Evolutionary conservation across 306 rosid species (phyloP).

Genomic region (Quercus wislizeni): DNA sequence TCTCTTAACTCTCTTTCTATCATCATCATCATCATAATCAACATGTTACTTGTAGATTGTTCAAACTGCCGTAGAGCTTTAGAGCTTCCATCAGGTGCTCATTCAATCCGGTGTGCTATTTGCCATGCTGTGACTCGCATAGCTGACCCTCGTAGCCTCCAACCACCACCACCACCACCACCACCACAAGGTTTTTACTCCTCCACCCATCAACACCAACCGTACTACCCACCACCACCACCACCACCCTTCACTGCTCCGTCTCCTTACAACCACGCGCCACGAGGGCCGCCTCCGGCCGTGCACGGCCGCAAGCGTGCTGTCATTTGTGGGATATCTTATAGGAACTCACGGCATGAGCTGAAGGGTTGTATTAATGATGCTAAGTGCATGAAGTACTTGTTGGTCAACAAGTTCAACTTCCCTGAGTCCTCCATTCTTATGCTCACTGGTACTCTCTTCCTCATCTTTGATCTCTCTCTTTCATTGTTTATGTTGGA

Average conservation of each 20-base stretch:
- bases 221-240: too few species aligned
- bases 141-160: background rate
- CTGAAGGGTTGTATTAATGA: slow-evolving; percentile 49
- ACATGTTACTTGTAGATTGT: slow-evolving; percentile 36
- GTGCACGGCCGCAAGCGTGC: slow-evolving; percentile 42
- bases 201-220: background rate
- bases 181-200: background rate
- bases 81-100: slow-evolving; percentile 43
- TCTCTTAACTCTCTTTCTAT: background rate
- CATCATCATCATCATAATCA: background rate
- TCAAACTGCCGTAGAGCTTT: slow-evolving; percentile 39
- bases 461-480: background rate
- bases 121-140: slow-evolving; percentile 39
- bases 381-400: slow-evolving; percentile 53
- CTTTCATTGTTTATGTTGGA: background rate
- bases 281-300: slow-evolving; percentile 11
- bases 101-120: slow-evolving; percentile 33
- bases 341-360: slow-evolving; percentile 31
- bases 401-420: slow-evolving; percentile 40
- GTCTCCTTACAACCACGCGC: slow-evolving; percentile 22
- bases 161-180: background rate
- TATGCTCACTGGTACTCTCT: slow-evolving; percentile 42
- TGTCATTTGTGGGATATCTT: slow-evolving; percentile 48
- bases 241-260: background rate
- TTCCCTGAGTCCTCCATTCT: slow-evolving; percentile 45